phyloP scores from a whole-genome alignment of 805 yeast genomes.

The Candida nitratophila region DNA sequence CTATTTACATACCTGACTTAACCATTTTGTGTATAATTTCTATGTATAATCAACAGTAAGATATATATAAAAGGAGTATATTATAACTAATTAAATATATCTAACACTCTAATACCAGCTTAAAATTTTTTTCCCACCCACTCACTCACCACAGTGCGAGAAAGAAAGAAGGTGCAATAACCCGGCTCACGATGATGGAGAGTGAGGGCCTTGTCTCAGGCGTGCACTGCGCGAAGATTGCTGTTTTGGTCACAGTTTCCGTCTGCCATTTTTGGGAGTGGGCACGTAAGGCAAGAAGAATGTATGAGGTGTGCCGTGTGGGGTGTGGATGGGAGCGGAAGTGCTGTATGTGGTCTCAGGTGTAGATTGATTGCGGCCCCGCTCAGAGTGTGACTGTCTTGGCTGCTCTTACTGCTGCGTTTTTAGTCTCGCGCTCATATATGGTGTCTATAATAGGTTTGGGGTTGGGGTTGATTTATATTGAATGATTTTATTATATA shows the following conservation, averaged over 20 bases:
- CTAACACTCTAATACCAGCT: too few species aligned
- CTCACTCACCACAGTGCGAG: too few species aligned
- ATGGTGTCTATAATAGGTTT: too few species aligned
- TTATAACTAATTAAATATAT: too few species aligned
- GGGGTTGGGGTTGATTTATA: neutral
- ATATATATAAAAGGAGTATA: too few species aligned
- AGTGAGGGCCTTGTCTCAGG: neutral
- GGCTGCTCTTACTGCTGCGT: too few species aligned
- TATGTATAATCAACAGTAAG: neutral
- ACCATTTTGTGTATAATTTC: conserved; percentile 37
- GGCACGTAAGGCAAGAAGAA: neutral
- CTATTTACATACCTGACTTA: conserved; percentile 56
- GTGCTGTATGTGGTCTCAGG: neutral
- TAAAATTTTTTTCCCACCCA: too few species aligned
- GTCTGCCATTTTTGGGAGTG: neutral
- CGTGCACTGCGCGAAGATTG: neutral
- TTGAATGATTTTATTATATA: neutral
- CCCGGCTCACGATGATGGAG: too few species aligned
- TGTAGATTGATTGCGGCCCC: too few species aligned
- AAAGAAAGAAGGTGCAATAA: too few species aligned
- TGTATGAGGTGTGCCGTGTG: neutral
- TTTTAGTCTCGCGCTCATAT: too few species aligned
- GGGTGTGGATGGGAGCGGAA: too few species aligned
- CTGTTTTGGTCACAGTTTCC: neutral
- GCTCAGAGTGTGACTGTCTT: neutral